Base-by-base conservation (phyloP, 352 stramenopile genomes). In the Elongisporangium anandrum region DNA sequence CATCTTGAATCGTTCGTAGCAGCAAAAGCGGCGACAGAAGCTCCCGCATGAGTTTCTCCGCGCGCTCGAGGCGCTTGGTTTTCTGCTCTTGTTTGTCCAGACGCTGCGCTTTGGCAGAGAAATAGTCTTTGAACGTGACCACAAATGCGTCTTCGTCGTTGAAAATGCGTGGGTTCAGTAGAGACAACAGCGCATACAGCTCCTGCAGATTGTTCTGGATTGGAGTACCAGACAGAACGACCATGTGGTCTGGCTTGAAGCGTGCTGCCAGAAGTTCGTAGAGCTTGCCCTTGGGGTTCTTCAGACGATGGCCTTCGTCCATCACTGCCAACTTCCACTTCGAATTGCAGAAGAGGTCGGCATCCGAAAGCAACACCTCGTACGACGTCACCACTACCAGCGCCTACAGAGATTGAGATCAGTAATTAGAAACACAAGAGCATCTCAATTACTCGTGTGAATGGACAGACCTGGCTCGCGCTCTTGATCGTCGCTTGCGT, bases 231-330 rank as follows among this genome's bases (percentile, higher is more conserved):
- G 69, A 96, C 16, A 87, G 61, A 66, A 93, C 77, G 65, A 69
- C 70, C 73, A 75, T 92, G 63, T 68, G 70, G 19, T 59, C 64
- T 7, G 72, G 61, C 12, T 53, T 68, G 2, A 82, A 60, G 49
- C 53, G 74, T 5, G 70, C 78, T 26, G 72, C 61, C 24, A 94
- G 63, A 34, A 72, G 56, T n/a, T 70, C 59, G 58, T 87, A 74
- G 38, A 90, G 64, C 55, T 80, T 71, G 1, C 84, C 71, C 39
- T 82, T 78, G 1, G 69, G 66, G 61, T 96, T 97, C 72, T 96
- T 96, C n/a, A 97, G 86, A 17, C 81, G 70, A 63, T 97, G 90
- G 21, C 82, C 87, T 69, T 97, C 90, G 59, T 97, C 88, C 21
- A 97, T 73, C 15, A 97, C 59, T n/a, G 90, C 59, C 8, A 89